phyloP scores from a whole-genome alignment of 768 basidiomycete species.

The Mycena chlorophos region DNA sequence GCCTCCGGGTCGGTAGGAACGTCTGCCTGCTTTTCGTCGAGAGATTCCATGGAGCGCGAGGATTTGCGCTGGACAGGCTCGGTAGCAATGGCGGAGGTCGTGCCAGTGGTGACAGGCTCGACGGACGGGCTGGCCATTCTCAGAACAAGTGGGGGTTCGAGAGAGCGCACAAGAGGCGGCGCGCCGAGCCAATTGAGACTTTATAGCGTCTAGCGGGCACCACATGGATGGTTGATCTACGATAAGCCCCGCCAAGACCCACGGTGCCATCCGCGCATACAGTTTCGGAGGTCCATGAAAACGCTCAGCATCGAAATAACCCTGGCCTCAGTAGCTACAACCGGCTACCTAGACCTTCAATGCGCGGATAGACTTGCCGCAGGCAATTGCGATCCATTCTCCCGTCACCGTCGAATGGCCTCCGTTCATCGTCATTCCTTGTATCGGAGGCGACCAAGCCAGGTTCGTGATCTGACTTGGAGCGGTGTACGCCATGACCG shows the following conservation, averaged over 20 bases:
- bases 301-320: too few relatives aligned
- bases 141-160: constrained; percentile 13
- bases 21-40: constrained; percentile 26
- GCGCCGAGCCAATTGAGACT: background rate
- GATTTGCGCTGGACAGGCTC: constrained; percentile 25
- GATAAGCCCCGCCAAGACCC: background rate
- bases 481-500: constrained; percentile 82
- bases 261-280: too few relatives aligned
- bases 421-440: constrained; percentile 71
- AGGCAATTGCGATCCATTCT: constrained; percentile 85
- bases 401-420: constrained; percentile 74
- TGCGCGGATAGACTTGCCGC: constrained; percentile 79
- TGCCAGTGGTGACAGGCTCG: background rate
- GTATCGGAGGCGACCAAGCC: constrained; percentile 86
- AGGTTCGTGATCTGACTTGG: constrained; percentile 77
- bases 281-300: too few relatives aligned
- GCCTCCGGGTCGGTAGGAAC: constrained; percentile 25
- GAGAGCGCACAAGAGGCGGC: constrained; percentile 1
- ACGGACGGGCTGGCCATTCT: background rate
- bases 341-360: constrained; percentile 62
- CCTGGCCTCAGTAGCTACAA: too few relatives aligned
- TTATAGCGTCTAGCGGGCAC: too few relatives aligned
- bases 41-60: constrained; percentile 24
- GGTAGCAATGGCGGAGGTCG: constrained; percentile 4
- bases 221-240: too few relatives aligned